Evolutionary conservation across 202 grass and related monocot species (phyloP), one percentile per base, ranked within the genome.

Genomic region (Digitaria exilis): DNA sequence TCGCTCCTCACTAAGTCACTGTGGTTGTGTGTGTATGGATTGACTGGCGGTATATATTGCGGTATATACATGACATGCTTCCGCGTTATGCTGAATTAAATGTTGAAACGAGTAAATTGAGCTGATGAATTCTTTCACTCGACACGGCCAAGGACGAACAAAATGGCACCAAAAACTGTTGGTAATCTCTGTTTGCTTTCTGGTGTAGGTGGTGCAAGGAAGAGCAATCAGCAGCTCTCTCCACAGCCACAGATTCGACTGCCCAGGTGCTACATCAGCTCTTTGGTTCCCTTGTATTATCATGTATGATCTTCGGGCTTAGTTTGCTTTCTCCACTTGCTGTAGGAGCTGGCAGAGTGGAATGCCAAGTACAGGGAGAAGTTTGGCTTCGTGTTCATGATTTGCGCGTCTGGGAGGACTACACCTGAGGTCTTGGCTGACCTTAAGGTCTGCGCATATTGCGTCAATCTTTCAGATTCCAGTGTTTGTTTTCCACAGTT

Each of bases 331-430:
- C 9, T 26, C 62, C 5, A 75, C 15, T 61, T 83, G 55, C 55
- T 83, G 11, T 55, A 98, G 91, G 96, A 98, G 79, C 65, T 98
- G 75, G 75, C 81, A 22, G 87, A 90, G 29, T 99, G 96, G 89
- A 98, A 98, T 79, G 76, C 75, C 11, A 90, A 48, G 43, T 98
- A 94, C 81, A 84, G 84, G 73, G 85, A 96, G 73, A 99, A 89
- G 50, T 99, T 96, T 61, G 91, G 93, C 35, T 91, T 92, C 62
- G 89, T 94, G n/a, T 96, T 98, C 71, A 82, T 98, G 68, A 96
- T 96, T 69, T 96, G 93, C 2, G 93, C 93, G 0, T 99, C 93
- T 48, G 91, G 96, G 69, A 99, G 89, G 75, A 80, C 80, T 52
- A 76, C 93, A 0, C 78, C 85, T 75, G 96, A 96, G 78, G 91